A percentile compares a stretch with the other conserved stretches of the same genome.
Conservation (phyloP, 345 rosid genomes). For the Aquilaria sinensis region DNA sequence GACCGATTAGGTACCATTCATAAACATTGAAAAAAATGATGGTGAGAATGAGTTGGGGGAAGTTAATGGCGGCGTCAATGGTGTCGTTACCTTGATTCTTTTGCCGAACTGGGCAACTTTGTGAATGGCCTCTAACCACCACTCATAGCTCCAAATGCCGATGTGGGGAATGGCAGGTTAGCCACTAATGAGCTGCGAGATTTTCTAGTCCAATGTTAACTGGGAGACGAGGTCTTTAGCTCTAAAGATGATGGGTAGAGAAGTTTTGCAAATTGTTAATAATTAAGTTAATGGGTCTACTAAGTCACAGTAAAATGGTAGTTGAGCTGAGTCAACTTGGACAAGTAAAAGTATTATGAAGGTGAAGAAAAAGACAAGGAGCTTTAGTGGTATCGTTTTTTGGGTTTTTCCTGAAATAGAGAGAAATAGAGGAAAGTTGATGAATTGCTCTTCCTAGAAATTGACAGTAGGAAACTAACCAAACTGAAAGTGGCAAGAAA, state of each 20-base stretch:
- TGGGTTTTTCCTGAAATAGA: not conserved
- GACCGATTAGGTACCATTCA: constrained; percentile 84
- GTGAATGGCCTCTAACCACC: constrained; percentile 98
- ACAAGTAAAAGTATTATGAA: constrained; percentile 1
- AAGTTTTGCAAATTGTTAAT: constrained; percentile 47
- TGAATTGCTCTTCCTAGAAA: constrained; percentile 1
- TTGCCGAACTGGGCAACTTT: constrained; percentile 50
- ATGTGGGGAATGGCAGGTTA: constrained; percentile 68
- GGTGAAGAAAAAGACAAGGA: not conserved
- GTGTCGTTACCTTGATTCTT: constrained; percentile 57
- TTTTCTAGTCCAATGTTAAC: constrained; percentile 75
- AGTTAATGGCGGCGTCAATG: constrained; percentile 64
- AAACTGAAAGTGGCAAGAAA: no score
- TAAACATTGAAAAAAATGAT: constrained; percentile 69
- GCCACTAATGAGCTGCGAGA: constrained; percentile 65
- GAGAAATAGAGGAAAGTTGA: not conserved
- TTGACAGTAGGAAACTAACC: not conserved
- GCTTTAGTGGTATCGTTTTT: not conserved
- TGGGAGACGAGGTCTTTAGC: constrained; percentile 64
- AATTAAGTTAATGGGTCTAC: constrained; percentile 37
- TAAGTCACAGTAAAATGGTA: constrained; percentile 57
- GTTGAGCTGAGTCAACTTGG: constrained; percentile 25
- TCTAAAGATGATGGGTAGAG: constrained; percentile 47
- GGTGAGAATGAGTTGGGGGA: constrained; percentile 79
- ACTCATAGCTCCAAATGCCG: constrained; percentile 68